A percentile compares a stretch with the other conserved stretches of the same genome.
These are phyloP conservation scores for Fonsecaea monophora DNA, from an alignment of 2,329 filamentous ascomycete species.

Conservation along the genomic window DNA sequence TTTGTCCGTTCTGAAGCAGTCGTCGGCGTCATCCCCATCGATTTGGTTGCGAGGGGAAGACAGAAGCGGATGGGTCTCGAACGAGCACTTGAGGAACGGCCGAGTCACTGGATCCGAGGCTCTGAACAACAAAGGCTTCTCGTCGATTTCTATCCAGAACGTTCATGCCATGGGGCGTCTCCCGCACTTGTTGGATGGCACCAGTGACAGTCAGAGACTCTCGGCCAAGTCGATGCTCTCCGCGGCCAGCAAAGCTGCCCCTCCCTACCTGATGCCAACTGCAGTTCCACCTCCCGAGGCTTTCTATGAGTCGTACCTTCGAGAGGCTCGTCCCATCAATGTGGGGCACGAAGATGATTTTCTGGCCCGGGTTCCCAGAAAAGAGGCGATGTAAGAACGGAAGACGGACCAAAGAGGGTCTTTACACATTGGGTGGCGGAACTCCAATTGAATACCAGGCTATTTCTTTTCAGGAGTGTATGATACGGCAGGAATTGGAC, in stretches of 20 bases:
- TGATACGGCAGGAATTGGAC: constrained; percentile 26
- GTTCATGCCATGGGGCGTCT: constrained; percentile 39
- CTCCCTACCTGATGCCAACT: constrained; percentile 31
- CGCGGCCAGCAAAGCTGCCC: constrained; percentile 33
- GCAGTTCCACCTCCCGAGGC: constrained; percentile 27
- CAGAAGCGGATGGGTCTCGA: constrained; percentile 20
- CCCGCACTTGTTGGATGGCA: constrained; percentile 37
- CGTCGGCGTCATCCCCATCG: constrained; percentile 22
- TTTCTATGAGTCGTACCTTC: constrained; percentile 33
- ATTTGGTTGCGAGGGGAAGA: constrained; percentile 28
- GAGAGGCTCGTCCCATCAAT: constrained; percentile 22
- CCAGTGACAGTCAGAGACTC: constrained; percentile 32
- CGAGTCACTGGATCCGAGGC: constrained; percentile 23
- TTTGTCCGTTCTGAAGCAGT: constrained; percentile 22
- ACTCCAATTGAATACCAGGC: constrained; percentile 8
- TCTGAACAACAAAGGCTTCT: constrained; percentile 37
- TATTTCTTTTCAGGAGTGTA: constrained; percentile 24
- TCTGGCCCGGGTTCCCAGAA: constrained; percentile 9
- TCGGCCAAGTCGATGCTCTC: constrained; percentile 36
- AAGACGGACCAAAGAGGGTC: neutral
- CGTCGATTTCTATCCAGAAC: constrained; percentile 39
- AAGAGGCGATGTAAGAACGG: constrained; percentile 22
- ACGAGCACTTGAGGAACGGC: constrained; percentile 23
- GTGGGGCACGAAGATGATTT: constrained; percentile 18
- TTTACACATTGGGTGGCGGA: neutral